Conservation (phyloP, 169 alveolate genomes). For the Plasmodium gonderi region DNA sequence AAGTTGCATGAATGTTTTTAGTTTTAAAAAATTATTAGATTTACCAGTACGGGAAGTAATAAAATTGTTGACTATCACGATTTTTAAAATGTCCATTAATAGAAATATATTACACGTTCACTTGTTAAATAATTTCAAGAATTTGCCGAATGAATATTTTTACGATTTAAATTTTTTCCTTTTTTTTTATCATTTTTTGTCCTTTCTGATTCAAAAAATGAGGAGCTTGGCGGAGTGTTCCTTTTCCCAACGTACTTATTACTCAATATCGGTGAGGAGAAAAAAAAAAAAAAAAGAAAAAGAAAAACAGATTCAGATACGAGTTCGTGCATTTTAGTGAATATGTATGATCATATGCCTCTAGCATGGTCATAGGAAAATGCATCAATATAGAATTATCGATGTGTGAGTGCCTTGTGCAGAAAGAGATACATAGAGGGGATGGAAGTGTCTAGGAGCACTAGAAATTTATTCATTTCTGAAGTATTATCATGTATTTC, state of each 20-base stretch:
- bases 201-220: not conserved
- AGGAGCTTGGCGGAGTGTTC: not conserved
- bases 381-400: too few relatives aligned
- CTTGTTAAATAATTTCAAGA: not conserved
- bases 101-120: conserved; percentile 13
- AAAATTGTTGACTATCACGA: conserved; percentile 10
- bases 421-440: too few relatives aligned
- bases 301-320: not conserved
- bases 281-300: not conserved
- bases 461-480: too few relatives aligned
- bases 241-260: conserved; percentile 20
- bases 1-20: conserved; percentile 15
- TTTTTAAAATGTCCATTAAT: conserved; percentile 31
- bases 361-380: too few relatives aligned
- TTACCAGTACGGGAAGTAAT: conserved; percentile 13
- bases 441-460: not conserved
- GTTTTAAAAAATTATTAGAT: not conserved
- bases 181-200: conserved; percentile 35
- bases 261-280: conserved; percentile 29
- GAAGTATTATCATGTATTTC: not conserved
- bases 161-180: conserved; percentile 27
- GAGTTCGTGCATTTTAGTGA: too few relatives aligned
- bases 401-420: too few relatives aligned
- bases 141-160: not conserved
- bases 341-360: too few relatives aligned